These are phyloP conservation scores for Polytrichum commune DNA, from an alignment of 225 moss, liverwort and hornwort species.

Conservation along the genomic window DNA sequence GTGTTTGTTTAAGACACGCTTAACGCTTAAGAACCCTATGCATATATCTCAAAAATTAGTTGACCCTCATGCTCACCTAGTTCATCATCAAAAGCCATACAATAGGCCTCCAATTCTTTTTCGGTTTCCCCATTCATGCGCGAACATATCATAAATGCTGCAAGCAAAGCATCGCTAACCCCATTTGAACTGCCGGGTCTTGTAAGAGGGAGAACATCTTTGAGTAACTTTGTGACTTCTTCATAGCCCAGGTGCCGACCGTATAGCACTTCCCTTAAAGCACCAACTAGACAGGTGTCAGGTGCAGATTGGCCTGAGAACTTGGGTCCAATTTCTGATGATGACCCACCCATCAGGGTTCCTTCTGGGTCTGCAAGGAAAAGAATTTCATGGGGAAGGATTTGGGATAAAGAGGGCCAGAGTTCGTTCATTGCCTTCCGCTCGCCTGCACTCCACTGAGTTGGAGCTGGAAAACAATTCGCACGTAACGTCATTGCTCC, in stretches of 20 bases:
- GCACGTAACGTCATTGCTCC: slow-evolving; percentile 80
- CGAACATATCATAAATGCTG: slow-evolving; percentile 77
- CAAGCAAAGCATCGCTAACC: slow-evolving; percentile 64
- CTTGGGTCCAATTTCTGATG: slow-evolving; percentile 42
- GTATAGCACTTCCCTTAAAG: slow-evolving; percentile 65
- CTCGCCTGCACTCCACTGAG: slow-evolving; percentile 84
- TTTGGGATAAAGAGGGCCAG: slow-evolving; percentile 56
- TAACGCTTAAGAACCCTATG: no score
- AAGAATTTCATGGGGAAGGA: slow-evolving; percentile 64
- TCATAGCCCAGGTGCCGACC: slow-evolving; percentile 75
- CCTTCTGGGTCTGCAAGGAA: slow-evolving; percentile 89
- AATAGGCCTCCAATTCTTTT: slow-evolving; percentile 79
- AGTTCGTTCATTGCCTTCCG: slow-evolving; percentile 54
- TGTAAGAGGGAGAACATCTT: slow-evolving; percentile 58
- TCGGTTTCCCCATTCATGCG: slow-evolving; percentile 87
- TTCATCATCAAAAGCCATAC: slow-evolving; percentile 89
- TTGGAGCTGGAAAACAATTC: slow-evolving; percentile 59
- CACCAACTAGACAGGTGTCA: slow-evolving; percentile 65
- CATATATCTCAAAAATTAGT: no score
- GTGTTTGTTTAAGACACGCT: no score
- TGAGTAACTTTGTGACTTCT: slow-evolving; percentile 61
- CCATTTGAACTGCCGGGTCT: slow-evolving; percentile 19
- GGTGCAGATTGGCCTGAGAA: slow-evolving; percentile 54
- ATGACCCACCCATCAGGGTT: slow-evolving; percentile 59
- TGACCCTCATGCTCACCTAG: slow-evolving; percentile 36